Evolutionary conservation across 2,329 filamentous ascomycete genomes (phyloP).

Genomic region (Beauveria pseudobassiana): DNA sequence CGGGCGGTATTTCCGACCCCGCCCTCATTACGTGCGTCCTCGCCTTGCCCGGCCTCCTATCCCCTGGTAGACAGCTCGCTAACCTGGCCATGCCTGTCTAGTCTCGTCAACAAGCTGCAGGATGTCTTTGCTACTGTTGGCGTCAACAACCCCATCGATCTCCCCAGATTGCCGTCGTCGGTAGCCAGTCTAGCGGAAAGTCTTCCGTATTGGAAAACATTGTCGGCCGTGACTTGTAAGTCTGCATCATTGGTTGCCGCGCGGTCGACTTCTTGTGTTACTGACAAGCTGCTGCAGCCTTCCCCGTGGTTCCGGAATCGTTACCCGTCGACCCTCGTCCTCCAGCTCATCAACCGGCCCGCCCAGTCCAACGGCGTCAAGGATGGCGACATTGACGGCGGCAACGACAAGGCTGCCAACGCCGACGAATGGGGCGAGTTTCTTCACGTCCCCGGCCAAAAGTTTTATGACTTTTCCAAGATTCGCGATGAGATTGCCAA

Average conservation of each 20-base stretch:
- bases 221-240: slow-evolving; percentile 96
- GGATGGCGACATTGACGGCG: slow-evolving; percentile 55
- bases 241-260: slow-evolving; percentile 18
- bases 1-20: slow-evolving; percentile 58
- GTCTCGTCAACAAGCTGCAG: slow-evolving; percentile 96
- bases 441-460: slow-evolving; percentile 92
- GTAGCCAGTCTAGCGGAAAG: slow-evolving; percentile 98
- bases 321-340: slow-evolving; percentile 92
- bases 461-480: slow-evolving; percentile 97
- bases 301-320: slow-evolving; percentile 94
- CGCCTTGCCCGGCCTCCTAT: slow-evolving; percentile 8
- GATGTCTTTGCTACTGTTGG: slow-evolving; percentile 99
- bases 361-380: slow-evolving; percentile 67
- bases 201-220: slow-evolving; percentile 99
- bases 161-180: slow-evolving; percentile 96
- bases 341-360: slow-evolving; percentile 93
- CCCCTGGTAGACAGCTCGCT: slow-evolving; percentile 11
- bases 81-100: slow-evolving; percentile 20
- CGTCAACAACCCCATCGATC: slow-evolving; percentile 97
- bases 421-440: slow-evolving; percentile 98
- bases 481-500: slow-evolving; percentile 95
- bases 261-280: slow-evolving; percentile 10
- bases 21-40: slow-evolving; percentile 53
- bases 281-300: slow-evolving; percentile 49
- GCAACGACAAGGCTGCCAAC: slow-evolving; percentile 81